Evolutionary conservation across 140 eudicot species (phyloP).

Genomic region (Senecio squalidus): DNA sequence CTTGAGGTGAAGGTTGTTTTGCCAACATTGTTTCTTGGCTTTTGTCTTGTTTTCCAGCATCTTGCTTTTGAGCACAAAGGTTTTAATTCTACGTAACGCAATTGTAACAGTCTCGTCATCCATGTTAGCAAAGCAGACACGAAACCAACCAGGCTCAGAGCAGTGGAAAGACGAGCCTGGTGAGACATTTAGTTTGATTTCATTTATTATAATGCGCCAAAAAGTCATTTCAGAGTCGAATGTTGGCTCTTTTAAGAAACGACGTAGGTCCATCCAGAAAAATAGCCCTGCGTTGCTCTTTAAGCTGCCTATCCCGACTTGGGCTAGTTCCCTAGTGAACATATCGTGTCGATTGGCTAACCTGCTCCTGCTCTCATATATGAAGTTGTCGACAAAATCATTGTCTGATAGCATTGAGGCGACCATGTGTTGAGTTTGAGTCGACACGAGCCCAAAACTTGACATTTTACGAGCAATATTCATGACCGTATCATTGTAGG

Average conservation of each 20-base stretch:
- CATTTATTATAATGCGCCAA: slow-evolving; percentile 37
- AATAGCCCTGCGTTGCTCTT: slow-evolving; percentile 57
- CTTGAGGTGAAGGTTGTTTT: slow-evolving; percentile 46
- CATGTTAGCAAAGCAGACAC: slow-evolving; percentile 58
- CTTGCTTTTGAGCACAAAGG: slow-evolving; percentile 29
- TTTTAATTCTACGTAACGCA: slow-evolving; percentile 32
- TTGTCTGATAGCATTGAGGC: slow-evolving; percentile 43
- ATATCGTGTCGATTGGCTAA: slow-evolving; percentile 24
- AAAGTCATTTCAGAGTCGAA: slow-evolving; percentile 47
- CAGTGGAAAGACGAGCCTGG: slow-evolving; percentile 69
- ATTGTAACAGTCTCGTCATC: slow-evolving; percentile 40
- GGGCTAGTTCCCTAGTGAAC: slow-evolving; percentile 29
- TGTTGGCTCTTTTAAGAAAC: slow-evolving; percentile 24
- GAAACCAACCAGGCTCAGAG: slow-evolving; percentile 46
- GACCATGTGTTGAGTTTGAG: slow-evolving; percentile 56
- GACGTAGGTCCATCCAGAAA: slow-evolving; percentile 57
- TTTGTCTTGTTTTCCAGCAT: slow-evolving; percentile 19
- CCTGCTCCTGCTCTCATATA: slow-evolving; percentile 32
- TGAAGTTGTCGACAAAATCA: slow-evolving; percentile 29
- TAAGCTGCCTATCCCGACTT: slow-evolving; percentile 36
- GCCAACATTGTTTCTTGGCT: slow-evolving; percentile 38
- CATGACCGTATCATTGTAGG: slow-evolving; percentile 35
- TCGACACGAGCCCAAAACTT: slow-evolving; percentile 57
- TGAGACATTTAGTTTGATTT: slow-evolving; percentile 40
- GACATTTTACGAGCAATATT: slow-evolving; percentile 62